phyloP scores from a whole-genome alignment of 257 asterid species.

The Thymus mandschuricus region DNA sequence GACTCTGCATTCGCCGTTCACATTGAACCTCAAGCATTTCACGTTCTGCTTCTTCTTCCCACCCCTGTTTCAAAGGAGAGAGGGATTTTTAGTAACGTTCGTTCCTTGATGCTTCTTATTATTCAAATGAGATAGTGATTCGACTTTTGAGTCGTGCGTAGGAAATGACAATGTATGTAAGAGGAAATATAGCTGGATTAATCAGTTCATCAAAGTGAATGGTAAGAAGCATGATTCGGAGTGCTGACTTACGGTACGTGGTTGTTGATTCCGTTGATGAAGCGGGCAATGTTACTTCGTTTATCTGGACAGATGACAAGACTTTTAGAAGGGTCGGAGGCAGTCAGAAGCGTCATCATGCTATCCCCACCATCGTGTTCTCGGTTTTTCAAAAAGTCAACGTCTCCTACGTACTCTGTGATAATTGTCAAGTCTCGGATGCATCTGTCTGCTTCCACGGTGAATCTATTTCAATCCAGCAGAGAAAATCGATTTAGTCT shows the following conservation, averaged over 20 bases:
- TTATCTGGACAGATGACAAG: slow-evolving; percentile 91
- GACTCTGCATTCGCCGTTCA: slow-evolving; percentile 76
- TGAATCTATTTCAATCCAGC: slow-evolving; percentile 55
- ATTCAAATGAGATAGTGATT: not conserved
- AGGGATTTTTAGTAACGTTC: not conserved
- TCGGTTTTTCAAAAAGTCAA: slow-evolving; percentile 71
- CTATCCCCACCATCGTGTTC: slow-evolving; percentile 88
- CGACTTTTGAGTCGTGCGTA: not conserved
- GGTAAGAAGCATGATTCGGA: slow-evolving; percentile 9
- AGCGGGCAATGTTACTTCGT: slow-evolving; percentile 86
- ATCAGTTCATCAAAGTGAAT: not conserved
- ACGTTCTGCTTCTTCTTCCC: slow-evolving; percentile 93
- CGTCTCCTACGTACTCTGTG: slow-evolving; percentile 95
- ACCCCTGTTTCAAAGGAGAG: slow-evolving; percentile 51
- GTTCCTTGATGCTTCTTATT: not conserved
- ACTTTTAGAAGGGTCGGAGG: slow-evolving; percentile 64
- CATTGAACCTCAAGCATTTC: slow-evolving; percentile 78
- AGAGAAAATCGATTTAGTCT: slow-evolving; percentile 20
- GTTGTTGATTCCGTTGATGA: slow-evolving; percentile 94
- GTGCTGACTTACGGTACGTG: slow-evolving; percentile 61
- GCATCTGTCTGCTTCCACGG: slow-evolving; percentile 83
- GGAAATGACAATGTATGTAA: not conserved
- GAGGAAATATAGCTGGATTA: not conserved
- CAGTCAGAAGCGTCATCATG: slow-evolving; percentile 89
- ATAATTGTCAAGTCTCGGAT: slow-evolving; percentile 85